These are phyloP conservation scores for Pelargonium nanum DNA, from an alignment of 345 rosid species.

Conservation along the genomic window DNA sequence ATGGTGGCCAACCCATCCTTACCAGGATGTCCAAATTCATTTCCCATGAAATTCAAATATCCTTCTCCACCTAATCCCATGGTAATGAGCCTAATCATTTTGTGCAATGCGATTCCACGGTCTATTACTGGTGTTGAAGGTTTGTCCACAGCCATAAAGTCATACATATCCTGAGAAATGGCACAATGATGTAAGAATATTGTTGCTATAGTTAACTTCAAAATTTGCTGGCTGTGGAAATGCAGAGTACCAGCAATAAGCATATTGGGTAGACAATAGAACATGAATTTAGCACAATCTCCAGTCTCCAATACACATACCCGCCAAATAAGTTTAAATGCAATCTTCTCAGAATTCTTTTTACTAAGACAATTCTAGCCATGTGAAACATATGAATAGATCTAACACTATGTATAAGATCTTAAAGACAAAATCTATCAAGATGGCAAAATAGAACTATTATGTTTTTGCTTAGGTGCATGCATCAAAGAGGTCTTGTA, in stretches of 20 bases:
- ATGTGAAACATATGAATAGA: too few relatives aligned
- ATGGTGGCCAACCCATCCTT: constrained; percentile 9
- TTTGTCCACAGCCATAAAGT: constrained; percentile 82
- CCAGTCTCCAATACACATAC: too few relatives aligned
- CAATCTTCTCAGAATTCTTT: too few relatives aligned
- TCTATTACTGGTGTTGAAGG: constrained; percentile 73
- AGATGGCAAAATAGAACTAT: too few relatives aligned
- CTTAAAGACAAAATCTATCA: too few relatives aligned
- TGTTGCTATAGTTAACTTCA: neutral
- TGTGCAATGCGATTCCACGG: constrained; percentile 94
- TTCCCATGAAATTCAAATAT: constrained; percentile 96
- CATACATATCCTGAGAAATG: constrained; percentile 78
- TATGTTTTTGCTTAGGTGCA: too few relatives aligned
- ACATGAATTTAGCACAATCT: too few relatives aligned
- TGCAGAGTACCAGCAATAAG: too few relatives aligned
- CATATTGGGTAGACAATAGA: too few relatives aligned
- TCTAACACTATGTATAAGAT: neutral
- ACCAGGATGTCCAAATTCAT: constrained; percentile 99
- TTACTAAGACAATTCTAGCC: too few relatives aligned
- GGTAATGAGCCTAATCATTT: constrained; percentile 89
- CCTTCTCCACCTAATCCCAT: constrained; percentile 98
- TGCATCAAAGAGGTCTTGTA: too few relatives aligned
- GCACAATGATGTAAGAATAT: neutral
- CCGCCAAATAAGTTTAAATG: too few relatives aligned
- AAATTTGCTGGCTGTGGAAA: neutral